Percentiles rank a stretch among this genome's conserved stretches.
phyloP scores from a whole-genome alignment of 352 stramenopile species.

The Phytophthora crassamura region DNA sequence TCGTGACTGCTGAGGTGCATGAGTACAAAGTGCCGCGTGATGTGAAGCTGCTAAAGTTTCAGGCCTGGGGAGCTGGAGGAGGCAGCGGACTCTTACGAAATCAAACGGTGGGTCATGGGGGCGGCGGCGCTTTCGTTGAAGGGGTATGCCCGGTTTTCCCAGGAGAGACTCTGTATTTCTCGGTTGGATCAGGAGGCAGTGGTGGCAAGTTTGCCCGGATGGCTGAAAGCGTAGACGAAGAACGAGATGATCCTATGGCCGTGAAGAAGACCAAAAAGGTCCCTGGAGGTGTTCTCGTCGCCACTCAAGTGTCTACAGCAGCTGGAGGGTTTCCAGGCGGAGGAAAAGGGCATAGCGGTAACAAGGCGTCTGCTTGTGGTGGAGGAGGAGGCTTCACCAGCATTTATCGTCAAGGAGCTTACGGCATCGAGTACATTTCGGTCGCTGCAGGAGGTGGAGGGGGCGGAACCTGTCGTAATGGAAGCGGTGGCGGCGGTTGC shows the following conservation, averaged over 20 bases:
- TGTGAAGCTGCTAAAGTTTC: slow-evolving; percentile 68
- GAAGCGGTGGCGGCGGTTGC: slow-evolving; percentile 48
- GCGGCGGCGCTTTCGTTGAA: slow-evolving; percentile 76
- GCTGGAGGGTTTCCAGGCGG: slow-evolving; percentile 59
- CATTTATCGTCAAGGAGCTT: slow-evolving; percentile 69
- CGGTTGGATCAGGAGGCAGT: slow-evolving; percentile 53
- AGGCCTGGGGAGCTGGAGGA: slow-evolving; percentile 74
- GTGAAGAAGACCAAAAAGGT: slow-evolving; percentile 26
- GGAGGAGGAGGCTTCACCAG: slow-evolving; percentile 76
- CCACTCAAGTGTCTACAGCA: slow-evolving; percentile 55
- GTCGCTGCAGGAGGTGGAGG: slow-evolving; percentile 71
- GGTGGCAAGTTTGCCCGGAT: slow-evolving; percentile 56
- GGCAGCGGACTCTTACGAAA: slow-evolving; percentile 65
- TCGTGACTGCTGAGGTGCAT: slow-evolving; percentile 66
- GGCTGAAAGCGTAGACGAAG: slow-evolving; percentile 37
- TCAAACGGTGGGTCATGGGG: slow-evolving; percentile 60
- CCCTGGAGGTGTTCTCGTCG: slow-evolving; percentile 33
- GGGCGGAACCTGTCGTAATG: slow-evolving; percentile 72
- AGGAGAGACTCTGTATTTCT: slow-evolving; percentile 76
- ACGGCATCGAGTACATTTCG: slow-evolving; percentile 72
- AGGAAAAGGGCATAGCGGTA: slow-evolving; percentile 64
- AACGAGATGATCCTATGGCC: slow-evolving; percentile 15
- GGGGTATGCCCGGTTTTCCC: slow-evolving; percentile 62
- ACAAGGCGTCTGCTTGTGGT: slow-evolving; percentile 74
- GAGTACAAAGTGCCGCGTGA: slow-evolving; percentile 75